Evolutionary conservation across 768 basidiomycete species (phyloP).

Genomic region (Xerocomellus dryophilus): DNA sequence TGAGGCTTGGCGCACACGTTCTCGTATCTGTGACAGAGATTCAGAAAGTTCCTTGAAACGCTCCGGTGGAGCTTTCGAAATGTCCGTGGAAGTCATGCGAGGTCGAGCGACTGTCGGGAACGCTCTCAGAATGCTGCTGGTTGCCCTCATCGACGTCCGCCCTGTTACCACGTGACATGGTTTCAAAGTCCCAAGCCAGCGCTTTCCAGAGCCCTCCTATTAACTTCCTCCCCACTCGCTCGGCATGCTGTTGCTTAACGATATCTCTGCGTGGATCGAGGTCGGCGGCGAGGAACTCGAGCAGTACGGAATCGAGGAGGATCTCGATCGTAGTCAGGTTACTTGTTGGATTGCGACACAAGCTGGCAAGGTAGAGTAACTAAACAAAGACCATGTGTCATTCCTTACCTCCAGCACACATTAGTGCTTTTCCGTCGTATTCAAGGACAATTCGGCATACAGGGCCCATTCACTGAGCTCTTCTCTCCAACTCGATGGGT

Average conservation of each 20-base stretch:
- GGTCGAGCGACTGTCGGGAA: constrained; percentile 5
- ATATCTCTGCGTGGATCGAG: constrained; percentile 27
- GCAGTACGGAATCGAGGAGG: constrained; percentile 23
- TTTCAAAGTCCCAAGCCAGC: not conserved
- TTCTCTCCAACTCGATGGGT: constrained; percentile 20
- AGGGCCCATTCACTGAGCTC: constrained; percentile 11
- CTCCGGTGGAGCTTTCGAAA: constrained; percentile 32
- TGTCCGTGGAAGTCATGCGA: constrained; percentile 19
- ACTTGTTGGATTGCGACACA: constrained; percentile 32
- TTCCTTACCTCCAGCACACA: not conserved
- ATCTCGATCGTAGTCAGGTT: constrained; percentile 12
- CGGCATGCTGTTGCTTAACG: constrained; percentile 23
- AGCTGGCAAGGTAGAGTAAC: constrained; percentile 20
- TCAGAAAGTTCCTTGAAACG: constrained; percentile 51
- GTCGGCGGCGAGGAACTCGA: constrained; percentile 29
- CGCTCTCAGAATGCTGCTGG: not conserved
- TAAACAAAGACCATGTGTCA: not conserved
- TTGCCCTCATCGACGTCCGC: constrained; percentile 1
- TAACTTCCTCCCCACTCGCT: not conserved
- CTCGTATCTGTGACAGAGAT: constrained; percentile 50
- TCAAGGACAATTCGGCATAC: constrained; percentile 7
- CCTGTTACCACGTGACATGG: constrained; percentile 19
- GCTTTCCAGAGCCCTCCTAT: not conserved
- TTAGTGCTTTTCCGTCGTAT: constrained; percentile 29
- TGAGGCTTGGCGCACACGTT: constrained; percentile 41